Conservation (phyloP, 2,329 filamentous ascomycete species). For the Sporothrix dimorphospora region DNA sequence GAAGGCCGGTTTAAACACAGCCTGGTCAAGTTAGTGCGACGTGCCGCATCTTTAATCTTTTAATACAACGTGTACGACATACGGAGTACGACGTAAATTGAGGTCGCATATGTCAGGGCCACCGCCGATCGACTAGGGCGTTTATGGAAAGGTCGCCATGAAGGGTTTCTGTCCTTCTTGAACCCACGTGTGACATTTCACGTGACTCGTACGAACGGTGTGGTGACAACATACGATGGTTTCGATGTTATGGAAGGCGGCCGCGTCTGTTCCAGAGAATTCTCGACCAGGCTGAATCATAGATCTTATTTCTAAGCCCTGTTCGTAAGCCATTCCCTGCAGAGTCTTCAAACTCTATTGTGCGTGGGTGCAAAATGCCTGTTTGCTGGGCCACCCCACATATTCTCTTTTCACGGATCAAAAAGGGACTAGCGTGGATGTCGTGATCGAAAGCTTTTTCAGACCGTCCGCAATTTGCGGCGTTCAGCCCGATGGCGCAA, state of each 20-base stretch:
- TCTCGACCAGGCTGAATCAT: not conserved
- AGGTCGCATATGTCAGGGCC: not conserved
- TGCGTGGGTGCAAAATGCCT: slow-evolving; percentile 2
- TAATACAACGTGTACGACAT: not conserved
- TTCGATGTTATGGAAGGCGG: not conserved
- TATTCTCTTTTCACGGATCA: not conserved
- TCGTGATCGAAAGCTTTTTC: slow-evolving; percentile 41
- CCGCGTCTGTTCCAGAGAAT: not conserved
- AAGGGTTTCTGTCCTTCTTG: not conserved
- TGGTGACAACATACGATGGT: not conserved
- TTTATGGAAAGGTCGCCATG: slow-evolving; percentile 1
- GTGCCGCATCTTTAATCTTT: not conserved
- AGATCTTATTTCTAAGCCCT: slow-evolving; percentile 1
- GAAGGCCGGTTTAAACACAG: not conserved
- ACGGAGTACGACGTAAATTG: not conserved
- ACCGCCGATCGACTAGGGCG: slow-evolving; percentile 2
- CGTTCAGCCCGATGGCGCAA: slow-evolving; percentile 34
- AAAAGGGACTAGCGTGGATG: slow-evolving; percentile 42
- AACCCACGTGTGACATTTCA: not conserved
- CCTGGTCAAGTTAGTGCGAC: not conserved
- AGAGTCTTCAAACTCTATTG: not conserved
- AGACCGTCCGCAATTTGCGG: slow-evolving; percentile 17
- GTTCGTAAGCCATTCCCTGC: slow-evolving; percentile 1
- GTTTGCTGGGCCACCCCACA: slow-evolving; percentile 18
- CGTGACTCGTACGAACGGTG: not conserved